Evolutionary conservation across 1,284 basidiomycete species (phyloP), one percentile per base, ranked within the genome.

Genomic region (Boletellus dicymbophilus): DNA sequence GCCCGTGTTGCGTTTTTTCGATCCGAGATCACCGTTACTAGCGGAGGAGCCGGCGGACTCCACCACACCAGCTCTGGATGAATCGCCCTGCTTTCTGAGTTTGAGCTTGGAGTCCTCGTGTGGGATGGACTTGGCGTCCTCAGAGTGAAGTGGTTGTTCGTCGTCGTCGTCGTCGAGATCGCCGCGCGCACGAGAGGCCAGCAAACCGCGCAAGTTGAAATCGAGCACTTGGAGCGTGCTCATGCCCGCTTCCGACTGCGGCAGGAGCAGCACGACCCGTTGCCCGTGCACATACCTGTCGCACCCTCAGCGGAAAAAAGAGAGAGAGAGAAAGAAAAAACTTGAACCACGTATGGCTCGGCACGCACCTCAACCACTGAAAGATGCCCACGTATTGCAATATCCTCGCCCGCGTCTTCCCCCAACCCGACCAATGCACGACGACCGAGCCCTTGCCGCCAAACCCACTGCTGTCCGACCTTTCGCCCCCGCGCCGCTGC

Each of bases 231-330:
- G 56, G 15, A 72, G 37, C 33, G 47, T 49, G 44, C 46, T 55
- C 38, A 31, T 48, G 34, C 48, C 46, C 21, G 43, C 37, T 18
- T 56, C 50, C 1, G 51, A 12, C 25, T 48, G 23, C 12, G 61
- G 54, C 1, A 67, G 60, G 20, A 62, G 41, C 28, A 72, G 58
- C 15, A 75, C 69, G 12, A 77, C 61, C 3, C 76, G 70, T 37
- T 69, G 58, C 3, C 77, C 79, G 18, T 80, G 75, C 1, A 77
- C 72, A 34, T 79, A 78, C 46, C 77, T 78, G 28, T n/a, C n/a
- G n/a, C n/a, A n/a, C n/a, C n/a, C n/a, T n/a, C n/a, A n/a, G n/a
- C n/a, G n/a, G n/a, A n/a, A n/a, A n/a, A n/a, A n/a, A n/a, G n/a
- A n/a, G n/a, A n/a, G n/a, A n/a, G n/a, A 30, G 15, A 4, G 11